These are phyloP conservation scores for Cucumis melo DNA, from an alignment of 306 rosid species.

Conservation along the genomic window DNA sequence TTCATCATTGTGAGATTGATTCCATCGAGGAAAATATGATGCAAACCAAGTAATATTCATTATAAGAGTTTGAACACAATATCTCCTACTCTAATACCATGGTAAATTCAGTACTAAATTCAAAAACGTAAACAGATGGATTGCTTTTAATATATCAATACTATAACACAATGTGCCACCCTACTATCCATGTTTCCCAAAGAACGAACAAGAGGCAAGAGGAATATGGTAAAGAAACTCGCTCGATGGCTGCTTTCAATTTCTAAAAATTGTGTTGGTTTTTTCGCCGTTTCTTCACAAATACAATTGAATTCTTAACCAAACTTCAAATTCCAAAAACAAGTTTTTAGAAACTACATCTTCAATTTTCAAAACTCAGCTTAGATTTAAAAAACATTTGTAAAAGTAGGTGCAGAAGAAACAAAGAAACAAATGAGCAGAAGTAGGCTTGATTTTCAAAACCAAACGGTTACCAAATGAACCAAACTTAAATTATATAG, in stretches of 20 bases:
- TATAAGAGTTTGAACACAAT: too few species aligned
- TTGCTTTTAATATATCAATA: not conserved
- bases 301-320: not conserved
- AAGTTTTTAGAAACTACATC: not conserved
- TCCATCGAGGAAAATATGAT: not conserved
- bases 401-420: not conserved
- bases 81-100: not conserved
- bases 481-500: not conserved
- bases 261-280: not conserved
- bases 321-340: not conserved
- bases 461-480: not conserved
- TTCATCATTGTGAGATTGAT: not conserved
- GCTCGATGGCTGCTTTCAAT: not conserved
- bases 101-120: not conserved
- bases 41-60: not conserved
- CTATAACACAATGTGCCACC: not conserved
- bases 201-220: not conserved
- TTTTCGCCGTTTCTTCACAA: too few species aligned
- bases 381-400: not conserved
- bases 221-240: not conserved
- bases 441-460: not conserved
- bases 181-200: not conserved
- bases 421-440: not conserved
- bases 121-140: not conserved
- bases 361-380: not conserved